These are phyloP conservation scores for Wickerhamomyces subpelliculosus DNA, from an alignment of 805 yeast species.

Conservation along the genomic window DNA sequence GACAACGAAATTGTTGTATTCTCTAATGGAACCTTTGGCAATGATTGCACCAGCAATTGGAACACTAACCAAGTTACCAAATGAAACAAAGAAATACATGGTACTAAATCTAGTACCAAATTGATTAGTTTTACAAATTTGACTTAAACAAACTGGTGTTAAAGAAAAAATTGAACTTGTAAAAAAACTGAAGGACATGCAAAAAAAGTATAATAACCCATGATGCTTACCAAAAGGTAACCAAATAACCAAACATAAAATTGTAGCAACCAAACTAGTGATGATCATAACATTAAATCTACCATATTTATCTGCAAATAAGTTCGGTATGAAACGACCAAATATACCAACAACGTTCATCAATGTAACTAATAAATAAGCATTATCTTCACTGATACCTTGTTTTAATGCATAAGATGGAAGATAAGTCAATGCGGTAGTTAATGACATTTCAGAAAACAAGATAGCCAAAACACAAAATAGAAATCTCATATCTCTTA, in stretches of 20 bases:
- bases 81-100: slow-evolving; percentile 46
- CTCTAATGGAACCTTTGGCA: slow-evolving; percentile 21
- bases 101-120: slow-evolving; percentile 47
- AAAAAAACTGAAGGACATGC: slow-evolving; percentile 41
- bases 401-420: slow-evolving; percentile 35
- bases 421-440: slow-evolving; percentile 39
- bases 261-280: slow-evolving; percentile 25
- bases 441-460: slow-evolving; percentile 39
- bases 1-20: no score
- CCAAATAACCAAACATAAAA: slow-evolving; percentile 32
- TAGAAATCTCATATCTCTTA: slow-evolving; percentile 38
- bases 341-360: slow-evolving; percentile 36
- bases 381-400: slow-evolving; percentile 31
- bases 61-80: slow-evolving; percentile 37
- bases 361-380: slow-evolving; percentile 38
- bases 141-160: slow-evolving; percentile 24
- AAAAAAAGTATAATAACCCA: slow-evolving; percentile 34
- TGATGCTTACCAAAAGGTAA: slow-evolving; percentile 28
- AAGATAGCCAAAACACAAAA: slow-evolving; percentile 35
- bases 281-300: slow-evolving; percentile 41
- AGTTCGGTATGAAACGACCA: slow-evolving; percentile 34
- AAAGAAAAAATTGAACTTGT: slow-evolving; percentile 46
- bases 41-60: slow-evolving; percentile 41
- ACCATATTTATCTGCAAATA: slow-evolving; percentile 36
- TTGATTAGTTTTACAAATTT: slow-evolving; percentile 43